Evolutionary conservation across 306 rosid genomes (phyloP).

Genomic region (Cicer cuneatum): DNA sequence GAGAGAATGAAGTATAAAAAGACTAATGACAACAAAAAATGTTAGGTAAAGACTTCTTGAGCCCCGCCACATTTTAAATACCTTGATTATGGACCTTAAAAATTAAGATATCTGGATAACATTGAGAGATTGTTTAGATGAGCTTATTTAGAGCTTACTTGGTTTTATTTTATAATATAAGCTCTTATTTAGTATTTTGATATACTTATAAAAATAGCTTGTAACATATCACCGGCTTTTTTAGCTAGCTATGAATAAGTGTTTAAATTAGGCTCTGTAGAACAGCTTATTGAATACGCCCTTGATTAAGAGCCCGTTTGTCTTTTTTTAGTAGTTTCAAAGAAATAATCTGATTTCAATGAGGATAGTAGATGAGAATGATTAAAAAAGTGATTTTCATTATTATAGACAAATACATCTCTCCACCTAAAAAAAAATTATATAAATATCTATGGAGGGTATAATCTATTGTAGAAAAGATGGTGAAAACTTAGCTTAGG

Average conservation of each 20-base stretch:
- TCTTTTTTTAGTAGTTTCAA: neutral
- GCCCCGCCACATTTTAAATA: slow-evolving; percentile 9
- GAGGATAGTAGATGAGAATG: neutral
- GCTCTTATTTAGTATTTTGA: slow-evolving; percentile 1
- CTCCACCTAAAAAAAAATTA: no score
- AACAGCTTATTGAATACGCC: neutral
- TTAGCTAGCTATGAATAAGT: neutral
- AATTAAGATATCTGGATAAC: slow-evolving; percentile 4
- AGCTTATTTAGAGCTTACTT: neutral
- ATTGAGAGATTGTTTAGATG: neutral
- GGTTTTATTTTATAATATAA: neutral
- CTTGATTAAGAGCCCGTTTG: slow-evolving; percentile 5
- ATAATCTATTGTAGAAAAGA: no score
- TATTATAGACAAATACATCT: neutral
- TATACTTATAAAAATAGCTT: neutral
- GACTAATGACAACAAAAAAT: slow-evolving; percentile 36
- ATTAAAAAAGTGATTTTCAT: neutral
- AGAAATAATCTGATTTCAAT: neutral
- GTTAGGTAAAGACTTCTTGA: slow-evolving; percentile 41
- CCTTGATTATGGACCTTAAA: slow-evolving; percentile 2
- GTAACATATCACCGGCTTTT: neutral
- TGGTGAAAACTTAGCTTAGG: no score
- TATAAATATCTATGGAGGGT: no score
- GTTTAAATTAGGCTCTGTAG: neutral
- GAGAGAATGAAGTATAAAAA: slow-evolving; percentile 48